A percentile compares a stretch with the other conserved stretches of the same genome.
Evolutionary conservation across 2,329 filamentous ascomycete species (phyloP).

Genomic region (Pestalotiopsis fici): DNA sequence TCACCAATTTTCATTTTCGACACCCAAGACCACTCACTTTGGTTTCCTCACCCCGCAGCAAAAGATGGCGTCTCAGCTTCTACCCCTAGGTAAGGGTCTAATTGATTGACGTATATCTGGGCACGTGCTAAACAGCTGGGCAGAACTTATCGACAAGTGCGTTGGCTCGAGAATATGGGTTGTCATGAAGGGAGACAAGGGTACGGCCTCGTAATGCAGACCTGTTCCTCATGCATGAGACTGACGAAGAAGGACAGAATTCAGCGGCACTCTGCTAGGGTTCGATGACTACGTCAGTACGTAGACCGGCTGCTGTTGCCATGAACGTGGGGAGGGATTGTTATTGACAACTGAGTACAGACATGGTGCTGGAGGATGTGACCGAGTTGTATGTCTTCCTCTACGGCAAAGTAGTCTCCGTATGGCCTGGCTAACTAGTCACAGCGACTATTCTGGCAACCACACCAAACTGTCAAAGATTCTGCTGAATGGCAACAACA

Average conservation of each 20-base stretch:
- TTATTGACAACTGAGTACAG: constrained; percentile 43
- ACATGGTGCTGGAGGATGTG: constrained; percentile 98
- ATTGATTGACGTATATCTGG: no score
- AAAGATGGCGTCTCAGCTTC: constrained; percentile 13
- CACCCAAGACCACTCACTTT: neutral
- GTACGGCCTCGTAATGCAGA: constrained; percentile 45
- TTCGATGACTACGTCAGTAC: constrained; percentile 99
- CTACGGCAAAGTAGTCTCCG: neutral
- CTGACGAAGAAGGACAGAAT: constrained; percentile 61
- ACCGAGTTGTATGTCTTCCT: constrained; percentile 75
- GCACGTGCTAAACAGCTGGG: neutral
- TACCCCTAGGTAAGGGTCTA: constrained; percentile 10
- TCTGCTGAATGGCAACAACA: constrained; percentile 94
- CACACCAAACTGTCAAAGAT: constrained; percentile 93
- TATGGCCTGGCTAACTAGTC: constrained; percentile 21
- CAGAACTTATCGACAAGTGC: constrained; percentile 98
- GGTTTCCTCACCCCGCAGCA: neutral
- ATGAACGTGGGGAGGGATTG: neutral
- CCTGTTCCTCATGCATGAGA: neutral
- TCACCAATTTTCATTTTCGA: neutral
- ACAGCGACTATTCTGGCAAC: constrained; percentile 85
- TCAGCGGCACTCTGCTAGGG: constrained; percentile 88
- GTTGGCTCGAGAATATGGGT: constrained; percentile 98
- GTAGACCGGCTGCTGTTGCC: constrained; percentile 48
- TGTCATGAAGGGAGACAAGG: constrained; percentile 99